These are phyloP conservation scores for Fusarium scirpi DNA, from an alignment of 2,329 filamentous ascomycete genomes.

Conservation along the genomic window DNA sequence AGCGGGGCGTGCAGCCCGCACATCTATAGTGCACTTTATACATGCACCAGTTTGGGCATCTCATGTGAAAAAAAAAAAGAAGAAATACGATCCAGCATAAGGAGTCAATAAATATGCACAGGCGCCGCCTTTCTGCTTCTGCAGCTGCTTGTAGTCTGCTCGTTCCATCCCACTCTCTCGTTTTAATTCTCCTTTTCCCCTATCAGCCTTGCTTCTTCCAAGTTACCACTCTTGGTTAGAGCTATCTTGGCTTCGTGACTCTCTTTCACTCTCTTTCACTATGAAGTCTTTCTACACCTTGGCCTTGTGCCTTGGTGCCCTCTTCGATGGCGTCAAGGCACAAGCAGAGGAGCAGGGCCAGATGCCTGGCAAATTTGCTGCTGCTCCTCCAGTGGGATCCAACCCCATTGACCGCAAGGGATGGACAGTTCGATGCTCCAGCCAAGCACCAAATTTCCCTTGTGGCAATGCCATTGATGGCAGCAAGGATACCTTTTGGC, in stretches of 20 bases:
- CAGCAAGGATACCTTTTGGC: conserved; percentile 33
- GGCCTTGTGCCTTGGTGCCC: conserved; percentile 18
- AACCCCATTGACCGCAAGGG: conserved; percentile 31
- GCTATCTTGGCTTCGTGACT: background rate
- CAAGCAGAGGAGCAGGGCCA: conserved; percentile 14
- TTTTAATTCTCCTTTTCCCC: background rate
- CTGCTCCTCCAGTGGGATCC: conserved; percentile 31
- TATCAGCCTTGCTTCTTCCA: conserved; percentile 6
- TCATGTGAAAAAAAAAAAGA: background rate
- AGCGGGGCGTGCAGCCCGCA: conserved; percentile 16
- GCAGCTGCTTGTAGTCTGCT: conserved; percentile 9
- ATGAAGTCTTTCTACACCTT: conserved; percentile 20
- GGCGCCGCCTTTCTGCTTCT: background rate
- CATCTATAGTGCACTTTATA: conserved; percentile 1
- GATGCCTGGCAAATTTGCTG: conserved; percentile 25
- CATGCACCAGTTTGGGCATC: conserved; percentile 8
- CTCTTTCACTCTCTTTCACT: background rate
- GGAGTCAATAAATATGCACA: conserved; percentile 28
- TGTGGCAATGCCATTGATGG: conserved; percentile 36
- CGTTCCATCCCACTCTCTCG: conserved; percentile 8
- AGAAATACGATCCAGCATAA: background rate
- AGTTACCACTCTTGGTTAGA: conserved; percentile 13
- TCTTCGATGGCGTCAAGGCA: conserved; percentile 13
- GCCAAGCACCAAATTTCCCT: conserved; percentile 19
- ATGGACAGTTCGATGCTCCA: conserved; percentile 38